Percentiles rank a stretch among this genome's conserved stretches.
These are phyloP conservation scores for Malassezia psittaci DNA, from an alignment of 1,284 basidiomycete genomes.

Conservation along the genomic window DNA sequence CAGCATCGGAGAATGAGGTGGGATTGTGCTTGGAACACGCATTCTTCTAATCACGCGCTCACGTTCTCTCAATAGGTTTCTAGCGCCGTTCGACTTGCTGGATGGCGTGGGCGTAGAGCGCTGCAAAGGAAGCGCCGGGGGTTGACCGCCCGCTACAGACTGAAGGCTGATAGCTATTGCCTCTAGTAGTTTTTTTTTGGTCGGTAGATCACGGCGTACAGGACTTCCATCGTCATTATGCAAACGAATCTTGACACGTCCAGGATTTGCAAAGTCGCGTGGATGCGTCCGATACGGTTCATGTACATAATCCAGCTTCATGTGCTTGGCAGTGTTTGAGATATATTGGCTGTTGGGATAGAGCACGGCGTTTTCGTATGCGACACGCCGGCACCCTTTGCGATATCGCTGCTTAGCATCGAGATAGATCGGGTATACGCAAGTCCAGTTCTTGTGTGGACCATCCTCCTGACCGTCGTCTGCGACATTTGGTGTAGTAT, in stretches of 20 bases:
- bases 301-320: conserved; percentile 70
- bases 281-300: conserved; percentile 78
- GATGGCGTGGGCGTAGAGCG: not conserved
- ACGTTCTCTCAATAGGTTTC: conserved; percentile 18
- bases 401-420: conserved; percentile 83
- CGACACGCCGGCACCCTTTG: conserved; percentile 69
- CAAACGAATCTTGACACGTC: conserved; percentile 68
- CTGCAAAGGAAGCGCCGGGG: conserved; percentile 20
- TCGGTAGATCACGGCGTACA: conserved; percentile 61
- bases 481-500: conserved; percentile 12
- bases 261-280: conserved; percentile 80
- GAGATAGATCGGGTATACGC: conserved; percentile 90
- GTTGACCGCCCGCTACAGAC: conserved; percentile 30
- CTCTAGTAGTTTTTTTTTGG: conserved; percentile 60
- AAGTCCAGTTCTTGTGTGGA: conserved; percentile 64
- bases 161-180: conserved; percentile 30
- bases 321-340: conserved; percentile 64
- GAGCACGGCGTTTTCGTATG: conserved; percentile 71
- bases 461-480: conserved; percentile 16
- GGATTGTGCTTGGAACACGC: conserved; percentile 25
- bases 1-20: conserved; percentile 37
- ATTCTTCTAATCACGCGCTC: conserved; percentile 23
- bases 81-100: conserved; percentile 5
- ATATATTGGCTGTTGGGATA: conserved; percentile 89
- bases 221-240: conserved; percentile 70